These are phyloP conservation scores for Pythium periplocum DNA, from an alignment of 352 stramenopile species.

Conservation along the genomic window DNA sequence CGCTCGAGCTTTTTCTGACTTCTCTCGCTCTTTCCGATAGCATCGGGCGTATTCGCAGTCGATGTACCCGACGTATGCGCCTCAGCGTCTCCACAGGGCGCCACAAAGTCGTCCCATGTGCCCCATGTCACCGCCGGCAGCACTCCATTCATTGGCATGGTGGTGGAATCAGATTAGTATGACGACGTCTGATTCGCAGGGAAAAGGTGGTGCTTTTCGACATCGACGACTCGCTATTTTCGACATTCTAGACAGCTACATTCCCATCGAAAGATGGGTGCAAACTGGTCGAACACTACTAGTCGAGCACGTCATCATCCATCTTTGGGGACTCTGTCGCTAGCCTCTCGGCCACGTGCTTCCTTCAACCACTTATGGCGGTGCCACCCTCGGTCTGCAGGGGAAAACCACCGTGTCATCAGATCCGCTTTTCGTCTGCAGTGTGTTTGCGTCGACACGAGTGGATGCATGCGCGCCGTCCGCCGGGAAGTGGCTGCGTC, in stretches of 20 bases:
- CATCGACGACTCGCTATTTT: constrained; percentile 1
- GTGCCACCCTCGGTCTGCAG: too few species aligned
- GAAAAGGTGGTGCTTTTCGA: not conserved
- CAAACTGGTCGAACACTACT: too few species aligned
- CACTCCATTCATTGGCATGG: constrained; percentile 58
- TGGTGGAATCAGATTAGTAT: not conserved
- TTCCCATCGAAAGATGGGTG: too few species aligned
- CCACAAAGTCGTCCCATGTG: constrained; percentile 48
- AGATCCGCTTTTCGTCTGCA: too few species aligned
- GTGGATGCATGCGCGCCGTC: too few species aligned
- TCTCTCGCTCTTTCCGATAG: constrained; percentile 28
- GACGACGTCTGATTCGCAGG: not conserved
- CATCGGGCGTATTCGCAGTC: not conserved
- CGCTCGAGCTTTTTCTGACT: constrained; percentile 32
- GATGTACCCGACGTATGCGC: not conserved
- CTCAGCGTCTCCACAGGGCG: too few species aligned
- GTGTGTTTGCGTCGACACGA: too few species aligned
- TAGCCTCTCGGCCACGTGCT: too few species aligned
- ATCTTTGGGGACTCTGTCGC: too few species aligned
- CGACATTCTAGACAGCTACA: constrained; percentile 5
- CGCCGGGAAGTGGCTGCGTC: constrained; percentile 1
- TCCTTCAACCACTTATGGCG: too few species aligned
- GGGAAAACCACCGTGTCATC: too few species aligned
- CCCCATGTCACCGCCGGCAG: constrained; percentile 66
- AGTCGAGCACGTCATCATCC: too few species aligned